Evolutionary conservation across 257 asterid species (phyloP), one percentile per base, ranked within the genome.

Genomic region (Capsicum pubescens): DNA sequence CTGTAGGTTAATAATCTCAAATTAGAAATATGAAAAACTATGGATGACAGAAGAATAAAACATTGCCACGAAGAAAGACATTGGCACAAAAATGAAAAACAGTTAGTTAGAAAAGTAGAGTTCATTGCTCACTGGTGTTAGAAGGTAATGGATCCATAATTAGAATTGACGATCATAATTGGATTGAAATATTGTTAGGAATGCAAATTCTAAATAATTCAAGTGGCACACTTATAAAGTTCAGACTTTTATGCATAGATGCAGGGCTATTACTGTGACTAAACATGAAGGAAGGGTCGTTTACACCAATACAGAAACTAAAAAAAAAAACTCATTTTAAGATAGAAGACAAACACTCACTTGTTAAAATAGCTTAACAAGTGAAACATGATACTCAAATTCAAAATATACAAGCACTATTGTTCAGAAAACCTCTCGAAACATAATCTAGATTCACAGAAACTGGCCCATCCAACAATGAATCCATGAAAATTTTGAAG

Each of bases 1-100:
- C 99, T 97, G 90, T 54, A 0, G 1, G 10, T 26, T 64, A 54
- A 54, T 32, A 77, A 77, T 15, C 5, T 15, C 14, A 77, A 54
- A 26, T 77, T 8, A 54, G 64, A 54, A 14, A 14, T 15, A 54
- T 32, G 82, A 14, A 76, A 54, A 9, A 8, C 60, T 77, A 54
- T 2, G 48, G 82, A 54, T 15, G 50, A 77, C 9, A 8, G 66
- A 48, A 77, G 16, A 16, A 77, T 26, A 54, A 77, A 77, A 32
- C 48, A 76, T 26, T 21, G 63, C 63, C 46, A 52, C 32, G 26
- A 32, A 54, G 13, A 26, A 55, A 54, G 64, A 4, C 13, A 54
- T 77, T 77, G 61, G 13, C 12, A 52, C 42, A 48, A 8, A 50
- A 3, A 72, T 7, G 44, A 36, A 77, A 76, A 74, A 21, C 61